Conservation (phyloP, 148 eudicot genomes). For the Rhododendron simsii region DNA sequence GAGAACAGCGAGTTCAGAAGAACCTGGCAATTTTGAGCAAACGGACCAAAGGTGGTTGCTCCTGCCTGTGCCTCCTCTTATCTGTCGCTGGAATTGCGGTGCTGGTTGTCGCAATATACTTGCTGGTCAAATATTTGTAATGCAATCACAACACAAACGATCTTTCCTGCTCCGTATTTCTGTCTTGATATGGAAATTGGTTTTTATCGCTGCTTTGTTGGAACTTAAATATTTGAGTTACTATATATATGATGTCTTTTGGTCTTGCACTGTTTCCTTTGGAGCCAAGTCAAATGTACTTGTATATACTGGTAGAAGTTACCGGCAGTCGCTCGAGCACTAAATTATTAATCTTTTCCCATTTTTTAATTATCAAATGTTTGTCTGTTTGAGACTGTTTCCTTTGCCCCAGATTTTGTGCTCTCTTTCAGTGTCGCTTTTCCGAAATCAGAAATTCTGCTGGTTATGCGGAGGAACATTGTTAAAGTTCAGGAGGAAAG, state of each 20-base stretch:
- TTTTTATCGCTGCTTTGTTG: background rate
- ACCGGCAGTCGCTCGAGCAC: background rate
- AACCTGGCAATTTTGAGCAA: slow-evolving; percentile 60
- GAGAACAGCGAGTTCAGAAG: slow-evolving; percentile 71
- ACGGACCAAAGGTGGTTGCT: slow-evolving; percentile 69
- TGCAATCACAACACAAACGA: background rate
- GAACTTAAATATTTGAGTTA: background rate
- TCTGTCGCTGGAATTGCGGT: slow-evolving; percentile 55
- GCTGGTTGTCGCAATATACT: slow-evolving; percentile 39
- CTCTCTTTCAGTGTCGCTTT: background rate
- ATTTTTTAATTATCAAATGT: background rate
- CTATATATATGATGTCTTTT: background rate
- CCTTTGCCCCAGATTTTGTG: background rate
- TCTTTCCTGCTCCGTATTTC: background rate
- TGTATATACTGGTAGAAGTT: background rate
- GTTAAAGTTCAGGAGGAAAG: background rate
- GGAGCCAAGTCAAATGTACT: background rate
- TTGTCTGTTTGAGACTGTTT: background rate
- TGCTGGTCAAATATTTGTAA: slow-evolving; percentile 70
- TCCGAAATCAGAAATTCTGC: background rate
- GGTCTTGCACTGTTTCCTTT: background rate
- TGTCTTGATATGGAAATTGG: slow-evolving; percentile 3
- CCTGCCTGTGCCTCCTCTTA: slow-evolving; percentile 55
- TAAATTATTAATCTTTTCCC: background rate
- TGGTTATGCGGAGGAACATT: background rate